Conservation (phyloP, 768 basidiomycete species). For the Crassisporium funariophilum region DNA sequence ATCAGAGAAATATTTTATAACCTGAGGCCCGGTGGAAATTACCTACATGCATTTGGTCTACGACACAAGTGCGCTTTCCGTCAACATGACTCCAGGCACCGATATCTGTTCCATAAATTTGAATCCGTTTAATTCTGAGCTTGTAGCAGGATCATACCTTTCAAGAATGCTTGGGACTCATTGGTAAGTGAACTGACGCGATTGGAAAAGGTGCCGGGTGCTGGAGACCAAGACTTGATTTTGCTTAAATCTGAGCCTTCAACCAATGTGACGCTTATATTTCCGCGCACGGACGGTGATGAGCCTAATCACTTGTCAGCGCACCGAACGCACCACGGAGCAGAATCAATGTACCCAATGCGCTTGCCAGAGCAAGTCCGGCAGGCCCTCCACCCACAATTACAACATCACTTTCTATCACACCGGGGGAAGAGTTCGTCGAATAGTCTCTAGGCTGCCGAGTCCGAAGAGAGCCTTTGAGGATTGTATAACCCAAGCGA, state of each 20-base stretch:
- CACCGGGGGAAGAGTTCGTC: conserved; percentile 5
- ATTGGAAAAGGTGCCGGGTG: conserved; percentile 67
- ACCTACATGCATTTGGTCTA: conserved; percentile 85
- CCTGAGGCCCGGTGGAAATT: background rate
- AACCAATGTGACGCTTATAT: conserved; percentile 68
- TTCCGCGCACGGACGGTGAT: conserved; percentile 48
- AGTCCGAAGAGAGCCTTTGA: background rate
- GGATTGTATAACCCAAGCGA: conserved; percentile 9
- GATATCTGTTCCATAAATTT: conserved; percentile 51
- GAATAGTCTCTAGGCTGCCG: conserved; percentile 3
- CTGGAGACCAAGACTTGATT: conserved; percentile 65
- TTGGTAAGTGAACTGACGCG: conserved; percentile 87
- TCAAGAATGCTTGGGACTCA: conserved; percentile 64
- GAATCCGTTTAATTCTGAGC: background rate
- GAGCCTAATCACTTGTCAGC: conserved; percentile 45
- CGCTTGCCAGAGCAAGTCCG: conserved; percentile 86
- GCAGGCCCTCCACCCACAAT: conserved; percentile 95
- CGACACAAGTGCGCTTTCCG: conserved; percentile 59
- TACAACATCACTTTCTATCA: conserved; percentile 77
- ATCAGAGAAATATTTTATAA: background rate
- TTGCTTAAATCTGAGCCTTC: conserved; percentile 80
- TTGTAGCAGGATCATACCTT: conserved; percentile 42
- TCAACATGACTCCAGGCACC: conserved; percentile 87
- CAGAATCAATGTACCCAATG: conserved; percentile 62
- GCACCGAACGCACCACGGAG: conserved; percentile 3